Evolutionary conservation across 176 grass and related monocot genomes (phyloP).

Genomic region (Oryza longistaminata): DNA sequence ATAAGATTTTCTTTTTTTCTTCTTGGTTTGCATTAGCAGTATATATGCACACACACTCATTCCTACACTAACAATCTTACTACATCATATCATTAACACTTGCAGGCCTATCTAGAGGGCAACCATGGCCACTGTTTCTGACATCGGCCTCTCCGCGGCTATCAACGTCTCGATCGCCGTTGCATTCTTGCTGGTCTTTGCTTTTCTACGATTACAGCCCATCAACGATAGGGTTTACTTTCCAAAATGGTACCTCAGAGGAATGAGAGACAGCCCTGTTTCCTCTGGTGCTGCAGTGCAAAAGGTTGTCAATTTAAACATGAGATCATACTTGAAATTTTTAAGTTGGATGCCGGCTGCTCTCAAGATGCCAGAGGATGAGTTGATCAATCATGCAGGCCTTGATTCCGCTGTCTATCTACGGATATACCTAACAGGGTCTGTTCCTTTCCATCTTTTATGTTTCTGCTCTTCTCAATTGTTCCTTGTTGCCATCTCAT

Average conservation of each 20-base stretch:
- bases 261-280: slow-evolving; percentile 70
- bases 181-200: slow-evolving; percentile 73
- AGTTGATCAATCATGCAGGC: slow-evolving; percentile 90
- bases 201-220: slow-evolving; percentile 85
- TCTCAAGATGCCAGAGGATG: slow-evolving; percentile 86
- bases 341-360: slow-evolving; percentile 85
- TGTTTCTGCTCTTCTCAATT: background rate
- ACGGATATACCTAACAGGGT: slow-evolving; percentile 93
- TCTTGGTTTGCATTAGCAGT: background rate
- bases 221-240: slow-evolving; percentile 97
- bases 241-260: slow-evolving; percentile 95
- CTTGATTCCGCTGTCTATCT: slow-evolving; percentile 93
- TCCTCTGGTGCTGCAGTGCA: slow-evolving; percentile 50
- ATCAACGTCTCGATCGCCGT: slow-evolving; percentile 66
- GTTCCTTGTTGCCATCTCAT: background rate
- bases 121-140: slow-evolving; percentile 56
- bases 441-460: background rate
- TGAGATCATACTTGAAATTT: slow-evolving; percentile 74
- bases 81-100: background rate
- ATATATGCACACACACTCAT: background rate
- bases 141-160: slow-evolving; percentile 67
- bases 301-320: slow-evolving; percentile 80
- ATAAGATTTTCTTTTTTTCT: background rate
- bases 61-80: background rate
- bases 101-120: slow-evolving; percentile 30